Evolutionary conservation across 2,329 filamentous ascomycete genomes (phyloP).

Genomic region (Massarina eburnea): DNA sequence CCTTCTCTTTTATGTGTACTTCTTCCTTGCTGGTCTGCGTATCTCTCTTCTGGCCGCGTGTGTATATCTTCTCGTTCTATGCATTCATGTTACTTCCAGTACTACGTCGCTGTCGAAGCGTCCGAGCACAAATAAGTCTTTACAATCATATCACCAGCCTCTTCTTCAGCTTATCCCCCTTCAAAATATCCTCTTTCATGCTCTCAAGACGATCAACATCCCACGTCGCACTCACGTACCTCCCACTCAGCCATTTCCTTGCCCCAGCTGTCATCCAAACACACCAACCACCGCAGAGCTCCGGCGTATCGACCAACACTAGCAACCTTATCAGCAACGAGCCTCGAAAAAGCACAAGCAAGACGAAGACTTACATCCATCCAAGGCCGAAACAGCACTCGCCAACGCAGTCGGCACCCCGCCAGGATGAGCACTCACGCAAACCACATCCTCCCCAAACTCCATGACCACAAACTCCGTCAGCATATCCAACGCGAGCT

Average conservation of each 20-base stretch:
- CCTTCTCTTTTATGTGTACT: too few species aligned
- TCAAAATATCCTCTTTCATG: slow-evolving; percentile 26
- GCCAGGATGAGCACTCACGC: slow-evolving; percentile 30
- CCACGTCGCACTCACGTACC: slow-evolving; percentile 25
- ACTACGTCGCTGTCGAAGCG: too few species aligned
- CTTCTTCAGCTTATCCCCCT: slow-evolving; percentile 25
- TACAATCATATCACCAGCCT: slow-evolving; percentile 34
- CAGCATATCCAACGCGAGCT: slow-evolving; percentile 54
- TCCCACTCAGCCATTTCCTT: slow-evolving; percentile 22
- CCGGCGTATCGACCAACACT: slow-evolving; percentile 14
- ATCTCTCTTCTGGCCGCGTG: too few species aligned
- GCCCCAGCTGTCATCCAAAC: slow-evolving; percentile 22
- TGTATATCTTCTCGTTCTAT: too few species aligned
- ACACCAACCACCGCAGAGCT: slow-evolving; percentile 14
- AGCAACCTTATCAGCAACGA: background rate
- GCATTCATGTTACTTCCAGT: too few species aligned
- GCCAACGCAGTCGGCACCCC: slow-evolving; percentile 22
- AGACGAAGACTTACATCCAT: slow-evolving; percentile 2
- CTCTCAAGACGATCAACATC: slow-evolving; percentile 23
- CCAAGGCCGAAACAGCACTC: background rate
- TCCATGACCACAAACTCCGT: slow-evolving; percentile 54
- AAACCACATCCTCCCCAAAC: slow-evolving; percentile 24
- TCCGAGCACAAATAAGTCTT: too few species aligned
- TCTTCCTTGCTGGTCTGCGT: too few species aligned
- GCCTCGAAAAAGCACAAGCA: background rate